Evolutionary conservation across 176 grass and related monocot genomes (phyloP).

Genomic region (Oryza punctata): DNA sequence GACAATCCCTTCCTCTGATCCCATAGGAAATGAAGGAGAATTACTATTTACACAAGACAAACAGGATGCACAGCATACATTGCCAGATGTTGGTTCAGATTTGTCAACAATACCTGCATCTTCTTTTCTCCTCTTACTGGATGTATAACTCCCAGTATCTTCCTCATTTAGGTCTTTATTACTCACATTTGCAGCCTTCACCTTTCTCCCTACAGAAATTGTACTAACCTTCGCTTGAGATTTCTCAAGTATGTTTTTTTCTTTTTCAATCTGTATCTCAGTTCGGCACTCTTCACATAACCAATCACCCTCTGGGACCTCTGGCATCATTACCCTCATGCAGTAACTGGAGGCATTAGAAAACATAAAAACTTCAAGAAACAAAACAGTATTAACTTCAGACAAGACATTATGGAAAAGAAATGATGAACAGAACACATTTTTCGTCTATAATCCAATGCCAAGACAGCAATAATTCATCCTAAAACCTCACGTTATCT

Average conservation of each 20-base stretch:
- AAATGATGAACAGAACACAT: neutral
- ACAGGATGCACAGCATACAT: constrained; percentile 51
- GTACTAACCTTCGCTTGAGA: constrained; percentile 27
- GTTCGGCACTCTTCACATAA: constrained; percentile 72
- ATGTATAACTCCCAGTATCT: neutral
- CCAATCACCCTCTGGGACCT: constrained; percentile 71
- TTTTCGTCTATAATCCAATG: neutral
- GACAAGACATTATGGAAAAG: neutral
- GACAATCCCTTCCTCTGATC: constrained; percentile 28
- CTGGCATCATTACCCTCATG: constrained; percentile 55
- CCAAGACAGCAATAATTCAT: neutral
- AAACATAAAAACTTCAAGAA: neutral
- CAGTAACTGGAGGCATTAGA: constrained; percentile 63
- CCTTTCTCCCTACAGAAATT: constrained; percentile 19
- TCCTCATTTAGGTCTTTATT: constrained; percentile 11
- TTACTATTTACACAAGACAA: constrained; percentile 44
- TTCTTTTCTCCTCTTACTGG: constrained; percentile 11
- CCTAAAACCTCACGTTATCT: neutral
- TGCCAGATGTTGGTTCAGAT: constrained; percentile 29
- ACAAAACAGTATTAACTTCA: neutral
- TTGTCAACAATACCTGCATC: neutral
- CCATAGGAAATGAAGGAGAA: neutral
- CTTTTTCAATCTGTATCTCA: constrained; percentile 46
- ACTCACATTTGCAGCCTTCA: constrained; percentile 30
- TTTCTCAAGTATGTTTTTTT: constrained; percentile 31